A percentile compares a stretch with the other conserved stretches of the same genome.
Evolutionary conservation across 257 asterid species (phyloP).

Genomic region (Leptodermis oblonga): DNA sequence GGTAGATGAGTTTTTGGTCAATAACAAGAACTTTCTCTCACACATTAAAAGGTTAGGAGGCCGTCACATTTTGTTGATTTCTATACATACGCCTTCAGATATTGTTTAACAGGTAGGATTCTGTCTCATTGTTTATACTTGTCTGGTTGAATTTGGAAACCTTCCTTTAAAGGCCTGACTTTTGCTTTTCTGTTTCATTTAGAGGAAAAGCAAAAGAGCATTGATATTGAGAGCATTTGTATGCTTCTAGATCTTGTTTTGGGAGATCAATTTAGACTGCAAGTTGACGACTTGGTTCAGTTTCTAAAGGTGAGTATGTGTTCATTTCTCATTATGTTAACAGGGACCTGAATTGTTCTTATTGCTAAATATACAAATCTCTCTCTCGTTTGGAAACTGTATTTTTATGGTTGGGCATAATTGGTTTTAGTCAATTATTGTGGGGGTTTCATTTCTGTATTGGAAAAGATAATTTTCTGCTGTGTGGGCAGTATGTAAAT

Average conservation of each 20-base stretch:
- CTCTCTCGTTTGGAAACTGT: not conserved
- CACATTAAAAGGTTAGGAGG: constrained; percentile 46
- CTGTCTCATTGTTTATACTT: not conserved
- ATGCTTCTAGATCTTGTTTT: constrained; percentile 65
- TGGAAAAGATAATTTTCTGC: not conserved
- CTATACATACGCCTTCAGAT: constrained; percentile 59
- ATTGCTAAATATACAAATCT: not conserved
- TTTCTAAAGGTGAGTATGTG: constrained; percentile 57
- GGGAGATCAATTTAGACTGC: constrained; percentile 50
- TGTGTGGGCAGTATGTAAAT: not conserved
- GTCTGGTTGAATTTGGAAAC: constrained; percentile 1
- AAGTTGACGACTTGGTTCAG: constrained; percentile 51
- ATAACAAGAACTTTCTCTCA: not conserved
- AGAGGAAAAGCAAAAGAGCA: constrained; percentile 91
- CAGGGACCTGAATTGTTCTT: not conserved
- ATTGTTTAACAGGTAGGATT: constrained; percentile 63
- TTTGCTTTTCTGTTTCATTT: constrained; percentile 23
- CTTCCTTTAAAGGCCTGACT: constrained; percentile 11
- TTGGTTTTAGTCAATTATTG: not conserved
- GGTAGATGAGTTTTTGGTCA: not conserved
- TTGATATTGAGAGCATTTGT: constrained; percentile 78
- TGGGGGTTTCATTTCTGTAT: not conserved
- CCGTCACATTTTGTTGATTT: constrained; percentile 52
- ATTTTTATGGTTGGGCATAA: not conserved
- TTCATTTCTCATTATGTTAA: not conserved